Evolutionary conservation across 805 yeast species (phyloP), one percentile per base, ranked within the genome.

Genomic region (Cyberlindnera suaveolens): DNA sequence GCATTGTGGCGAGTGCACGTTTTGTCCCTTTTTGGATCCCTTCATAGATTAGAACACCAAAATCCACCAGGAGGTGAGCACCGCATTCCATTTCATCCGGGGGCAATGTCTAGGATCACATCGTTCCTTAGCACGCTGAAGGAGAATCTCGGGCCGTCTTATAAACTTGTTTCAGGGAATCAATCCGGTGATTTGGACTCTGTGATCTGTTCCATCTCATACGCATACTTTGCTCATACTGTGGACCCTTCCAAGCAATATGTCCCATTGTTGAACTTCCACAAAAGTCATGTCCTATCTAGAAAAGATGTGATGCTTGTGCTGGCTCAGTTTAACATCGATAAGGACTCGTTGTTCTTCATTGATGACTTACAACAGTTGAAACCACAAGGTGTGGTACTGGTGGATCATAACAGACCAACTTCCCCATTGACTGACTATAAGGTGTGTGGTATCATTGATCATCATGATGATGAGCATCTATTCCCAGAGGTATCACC

Each of bases 121-220:
- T 23, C 27, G 8, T 23, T 23, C 11, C 27, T 23, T 11, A 23
- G 27, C 11, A 23, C 10, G 11, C 27, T 23, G 27, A 23, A 23
- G 11, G 27, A 23, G 13, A 23, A 9, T 23, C 27, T 23, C 6
- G 19, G 7, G 13, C 9, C 19, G 14, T 31, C 34, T 13, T 32
- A 20, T 16, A 32, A 23, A 15, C 56, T 82, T 18, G 90, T 82
- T 0, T 67, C 83, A 0, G 97, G 97, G 1, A 89, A 89, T 57
- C 93, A 88, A 55, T 77, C 93, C 5, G 90, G 93, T 0, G 84
- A 91, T 62, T 66, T 93, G 66, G 99, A 91, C 62, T 90, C 97
- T 0, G 83, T 89, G 29, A 75, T 87, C 2, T 74, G 83, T 43
- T 82, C 97, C 0, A 67, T 93, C 5, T 57, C 84, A 3, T 85